Percentiles rank a stretch among this genome's conserved stretches.
These are phyloP conservation scores for Nepenthes alata DNA, from an alignment of 179 eudicot species.

Conservation along the genomic window DNA sequence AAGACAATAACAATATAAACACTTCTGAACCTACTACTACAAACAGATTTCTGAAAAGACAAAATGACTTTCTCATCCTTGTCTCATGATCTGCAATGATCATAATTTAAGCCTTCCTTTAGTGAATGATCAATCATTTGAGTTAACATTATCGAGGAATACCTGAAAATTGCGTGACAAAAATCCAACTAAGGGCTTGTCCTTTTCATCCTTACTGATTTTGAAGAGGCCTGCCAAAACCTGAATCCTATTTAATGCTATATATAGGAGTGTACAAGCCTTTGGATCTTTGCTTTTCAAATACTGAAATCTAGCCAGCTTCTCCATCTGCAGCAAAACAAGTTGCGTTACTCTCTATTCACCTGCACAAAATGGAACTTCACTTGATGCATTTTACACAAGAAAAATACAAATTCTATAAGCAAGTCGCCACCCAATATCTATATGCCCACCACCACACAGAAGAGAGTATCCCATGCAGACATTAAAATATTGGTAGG, in stretches of 20 bases:
- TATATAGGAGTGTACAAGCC: conserved; percentile 82
- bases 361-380: too few species aligned
- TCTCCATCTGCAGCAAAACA: conserved; percentile 72
- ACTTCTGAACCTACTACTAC: background rate
- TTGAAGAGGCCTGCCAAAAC: conserved; percentile 95
- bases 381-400: too few species aligned
- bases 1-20: background rate
- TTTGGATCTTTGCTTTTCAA: conserved; percentile 84
- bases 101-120: too few species aligned
- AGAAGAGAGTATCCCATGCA: too few species aligned
- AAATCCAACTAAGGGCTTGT: conserved; percentile 86
- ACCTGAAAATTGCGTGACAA: conserved; percentile 94
- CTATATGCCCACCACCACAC: too few species aligned
- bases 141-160: conserved; percentile 1
- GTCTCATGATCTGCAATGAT: background rate
- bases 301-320: conserved; percentile 83
- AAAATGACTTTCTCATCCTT: background rate
- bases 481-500: too few species aligned
- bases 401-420: too few species aligned
- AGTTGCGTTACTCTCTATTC: background rate
- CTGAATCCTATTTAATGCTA: conserved; percentile 81
- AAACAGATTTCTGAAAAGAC: background rate
- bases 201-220: conserved; percentile 90
- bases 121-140: conserved; percentile 1
- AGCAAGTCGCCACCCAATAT: too few species aligned